phyloP scores from a whole-genome alignment of 768 basidiomycete genomes.

The Boletus tylopilopsis region DNA sequence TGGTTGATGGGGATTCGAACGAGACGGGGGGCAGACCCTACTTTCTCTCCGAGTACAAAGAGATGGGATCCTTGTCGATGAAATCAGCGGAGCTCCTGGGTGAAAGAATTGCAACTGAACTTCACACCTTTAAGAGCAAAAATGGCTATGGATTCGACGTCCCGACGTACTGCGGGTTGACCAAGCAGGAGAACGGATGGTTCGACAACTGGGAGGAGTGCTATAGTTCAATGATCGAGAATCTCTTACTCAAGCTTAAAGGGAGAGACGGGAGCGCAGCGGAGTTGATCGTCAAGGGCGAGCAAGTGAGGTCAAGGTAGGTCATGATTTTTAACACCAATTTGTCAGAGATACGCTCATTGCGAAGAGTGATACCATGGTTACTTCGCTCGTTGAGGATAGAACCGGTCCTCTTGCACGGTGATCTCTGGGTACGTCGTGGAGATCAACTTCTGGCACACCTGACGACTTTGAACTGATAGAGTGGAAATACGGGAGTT shows the following conservation, averaged over 20 bases:
- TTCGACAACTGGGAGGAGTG: conserved; percentile 68
- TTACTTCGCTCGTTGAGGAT: conserved; percentile 56
- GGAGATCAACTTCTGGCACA: neutral
- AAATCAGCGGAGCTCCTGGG: conserved; percentile 50
- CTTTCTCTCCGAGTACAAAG: conserved; percentile 75
- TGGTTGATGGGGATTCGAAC: conserved; percentile 25
- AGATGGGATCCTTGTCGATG: conserved; percentile 45
- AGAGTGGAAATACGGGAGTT: conserved; percentile 75
- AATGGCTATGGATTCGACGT: conserved; percentile 66
- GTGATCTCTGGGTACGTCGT: conserved; percentile 70
- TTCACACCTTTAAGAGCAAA: conserved; percentile 54
- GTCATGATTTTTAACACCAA: conserved; percentile 14
- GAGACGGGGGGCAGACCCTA: conserved; percentile 44
- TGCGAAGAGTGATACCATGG: conserved; percentile 64
- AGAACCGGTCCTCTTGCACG: conserved; percentile 69
- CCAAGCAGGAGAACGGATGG: conserved; percentile 71
- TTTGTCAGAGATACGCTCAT: conserved; percentile 5
- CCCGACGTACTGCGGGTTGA: conserved; percentile 75
- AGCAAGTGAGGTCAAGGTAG: conserved; percentile 46
- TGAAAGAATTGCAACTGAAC: conserved; percentile 58
- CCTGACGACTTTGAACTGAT: conserved; percentile 1
- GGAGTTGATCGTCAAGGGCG: conserved; percentile 49
- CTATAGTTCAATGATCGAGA: conserved; percentile 57
- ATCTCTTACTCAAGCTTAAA: conserved; percentile 47
- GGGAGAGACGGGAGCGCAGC: conserved; percentile 38